Base-by-base conservation (phyloP, 768 basidiomycete genomes). In the Tulasnella sp. region DNA sequence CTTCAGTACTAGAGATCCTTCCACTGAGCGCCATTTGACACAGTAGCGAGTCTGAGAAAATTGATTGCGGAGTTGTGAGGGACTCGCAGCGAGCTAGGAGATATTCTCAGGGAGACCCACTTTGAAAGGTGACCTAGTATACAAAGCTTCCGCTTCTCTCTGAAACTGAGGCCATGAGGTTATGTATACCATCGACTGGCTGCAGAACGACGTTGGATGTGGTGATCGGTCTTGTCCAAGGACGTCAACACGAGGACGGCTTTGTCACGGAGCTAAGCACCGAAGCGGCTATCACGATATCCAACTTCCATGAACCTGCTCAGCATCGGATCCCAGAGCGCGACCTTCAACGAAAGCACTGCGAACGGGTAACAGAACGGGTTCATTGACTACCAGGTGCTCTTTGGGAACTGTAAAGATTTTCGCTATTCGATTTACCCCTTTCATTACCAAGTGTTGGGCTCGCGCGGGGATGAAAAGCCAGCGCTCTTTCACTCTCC, bases 1-100 rank as follows among this genome's bases (percentile, higher is more conserved):
- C 86, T 97, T 98, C 80, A 99, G 87, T 70, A 97, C 92, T 26
- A 99, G 89, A 82, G 93, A 91, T 26, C 94, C 94, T 82, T 94
- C 91, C 5, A 90, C 89, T 40, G 92, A 87, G 82, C 89, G 90
- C 93, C 96, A 98, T 87, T 98, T 97, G 82, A 97, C 90, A 84
- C 90, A 91, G 83, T 97, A 98, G 57, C 97, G 89, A 32, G 93
- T 89, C 97, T 99, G 82, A 75, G 23, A 29, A 44, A 61, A 73
- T 44, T 77, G 57, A 67, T 57, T 67, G 46, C 20, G 69, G 69
- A 55, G 55, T 61, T 67, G 71, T 35, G 11, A 44, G 39, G 32
- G 16, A 10, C n/a, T 20, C 39, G 32, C 15, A 46, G 70, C 51
- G 20, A 29, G 48, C n/a, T 48, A 46, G 69, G 79, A 55, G 70